A percentile compares a stretch with the other conserved stretches of the same genome.
These are phyloP conservation scores for Viola odorata DNA, from an alignment of 345 rosid species.

Conservation along the genomic window DNA sequence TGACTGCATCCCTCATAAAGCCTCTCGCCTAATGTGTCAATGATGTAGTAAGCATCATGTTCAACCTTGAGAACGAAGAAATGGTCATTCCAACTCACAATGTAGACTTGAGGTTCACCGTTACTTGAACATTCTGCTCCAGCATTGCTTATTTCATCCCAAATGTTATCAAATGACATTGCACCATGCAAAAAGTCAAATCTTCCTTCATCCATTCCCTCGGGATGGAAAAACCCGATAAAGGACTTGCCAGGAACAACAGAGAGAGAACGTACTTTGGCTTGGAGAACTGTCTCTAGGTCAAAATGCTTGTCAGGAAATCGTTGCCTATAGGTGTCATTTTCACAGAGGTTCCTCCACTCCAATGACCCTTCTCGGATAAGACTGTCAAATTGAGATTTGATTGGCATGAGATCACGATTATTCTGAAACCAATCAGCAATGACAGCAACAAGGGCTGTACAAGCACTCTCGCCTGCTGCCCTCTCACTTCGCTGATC, in stretches of 20 bases:
- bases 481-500: conserved; percentile 93
- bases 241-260: conserved; percentile 69
- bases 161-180: conserved; percentile 90
- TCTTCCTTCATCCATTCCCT: conserved; percentile 61
- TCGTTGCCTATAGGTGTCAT: conserved; percentile 56
- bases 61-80: conserved; percentile 82
- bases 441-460: conserved; percentile 91
- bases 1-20: conserved; percentile 92
- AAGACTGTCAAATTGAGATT: conserved; percentile 84
- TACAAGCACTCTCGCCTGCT: conserved; percentile 95
- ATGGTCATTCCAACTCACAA: conserved; percentile 99
- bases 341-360: conserved; percentile 91
- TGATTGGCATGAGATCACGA: conserved; percentile 70
- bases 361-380: conserved; percentile 91
- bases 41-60: conserved; percentile 78
- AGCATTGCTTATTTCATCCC: conserved; percentile 74
- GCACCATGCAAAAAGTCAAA: conserved; percentile 77
- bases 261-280: conserved; percentile 65
- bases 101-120: conserved; percentile 55
- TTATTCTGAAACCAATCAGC: conserved; percentile 89
- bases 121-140: conserved; percentile 38
- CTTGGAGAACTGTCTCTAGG: conserved; percentile 88
- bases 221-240: conserved; percentile 91
- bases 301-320: conserved; percentile 96
- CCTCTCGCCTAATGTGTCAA: conserved; percentile 95